Evolutionary conservation across 2,329 filamentous ascomycete genomes (phyloP).

Genomic region (Acarospora socialis): DNA sequence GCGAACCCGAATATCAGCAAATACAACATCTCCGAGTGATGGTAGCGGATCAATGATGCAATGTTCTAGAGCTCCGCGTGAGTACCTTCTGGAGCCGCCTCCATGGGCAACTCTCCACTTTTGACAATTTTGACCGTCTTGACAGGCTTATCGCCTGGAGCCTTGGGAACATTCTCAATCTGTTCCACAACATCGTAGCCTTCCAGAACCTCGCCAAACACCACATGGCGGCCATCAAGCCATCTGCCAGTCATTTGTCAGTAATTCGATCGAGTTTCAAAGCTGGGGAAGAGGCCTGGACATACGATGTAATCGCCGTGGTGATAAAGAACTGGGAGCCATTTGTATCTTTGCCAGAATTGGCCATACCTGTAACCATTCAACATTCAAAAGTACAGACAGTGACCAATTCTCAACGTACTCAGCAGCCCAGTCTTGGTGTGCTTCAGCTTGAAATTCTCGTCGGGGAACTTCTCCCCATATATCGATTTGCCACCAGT

Average conservation of each 20-base stretch:
- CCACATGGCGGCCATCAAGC: constrained; percentile 51
- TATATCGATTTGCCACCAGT: constrained; percentile 57
- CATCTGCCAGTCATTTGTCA: constrained; percentile 25
- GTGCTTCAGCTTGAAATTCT: constrained; percentile 60
- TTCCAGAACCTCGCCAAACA: constrained; percentile 56
- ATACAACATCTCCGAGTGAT: not conserved
- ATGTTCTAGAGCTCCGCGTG: constrained; percentile 47
- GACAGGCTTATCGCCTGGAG: constrained; percentile 40
- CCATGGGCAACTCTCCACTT: constrained; percentile 48
- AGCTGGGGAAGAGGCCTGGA: constrained; percentile 2
- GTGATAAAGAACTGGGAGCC: constrained; percentile 57
- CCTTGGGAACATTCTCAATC: constrained; percentile 49
- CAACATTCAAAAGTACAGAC: no score
- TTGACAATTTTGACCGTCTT: constrained; percentile 50
- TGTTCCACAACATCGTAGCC: constrained; percentile 52
- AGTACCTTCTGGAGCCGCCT: constrained; percentile 45
- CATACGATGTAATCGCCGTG: constrained; percentile 40
- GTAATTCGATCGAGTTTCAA: constrained; percentile 1
- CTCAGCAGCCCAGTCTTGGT: constrained; percentile 49
- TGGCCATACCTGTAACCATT: constrained; percentile 43
- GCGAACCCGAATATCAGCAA: constrained; percentile 26
- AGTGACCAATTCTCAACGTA: no score
- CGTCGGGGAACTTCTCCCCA: constrained; percentile 50
- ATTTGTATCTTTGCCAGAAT: constrained; percentile 50
- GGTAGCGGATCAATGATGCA: constrained; percentile 4